Percentiles rank a stretch among this genome's conserved stretches.
Evolutionary conservation across 2,329 filamentous ascomycete species (phyloP).

Genomic region (Ascochyta fabae): DNA sequence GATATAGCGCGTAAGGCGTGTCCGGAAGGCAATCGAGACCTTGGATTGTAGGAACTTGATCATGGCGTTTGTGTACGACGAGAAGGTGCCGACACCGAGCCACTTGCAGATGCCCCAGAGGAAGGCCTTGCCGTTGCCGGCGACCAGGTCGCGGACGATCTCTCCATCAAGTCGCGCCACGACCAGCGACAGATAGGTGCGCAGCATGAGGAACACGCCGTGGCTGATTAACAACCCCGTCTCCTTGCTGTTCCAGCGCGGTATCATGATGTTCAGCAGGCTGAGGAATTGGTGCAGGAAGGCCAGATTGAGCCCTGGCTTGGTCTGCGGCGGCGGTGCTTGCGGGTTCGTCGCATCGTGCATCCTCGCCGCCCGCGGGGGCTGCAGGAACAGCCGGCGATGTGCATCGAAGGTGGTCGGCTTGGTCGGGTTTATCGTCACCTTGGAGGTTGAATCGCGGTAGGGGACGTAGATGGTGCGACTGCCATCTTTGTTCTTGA

Average conservation of each 20-base stretch:
- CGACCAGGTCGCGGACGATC: conserved; percentile 95
- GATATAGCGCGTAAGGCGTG: conserved; percentile 91
- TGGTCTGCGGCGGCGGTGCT: conserved; percentile 87
- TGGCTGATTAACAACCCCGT: conserved; percentile 89
- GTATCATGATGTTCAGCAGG: conserved; percentile 96
- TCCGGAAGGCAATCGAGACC: conserved; percentile 97
- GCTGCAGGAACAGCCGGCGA: conserved; percentile 88
- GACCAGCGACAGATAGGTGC: conserved; percentile 92
- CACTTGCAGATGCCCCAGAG: conserved; percentile 90
- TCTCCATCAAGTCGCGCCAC: conserved; percentile 93
- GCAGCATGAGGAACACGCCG: conserved; percentile 83
- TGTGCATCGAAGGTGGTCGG: conserved; percentile 96
- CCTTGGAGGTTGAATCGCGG: conserved; percentile 84
- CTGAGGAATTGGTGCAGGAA: conserved; percentile 97
- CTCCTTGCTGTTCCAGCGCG: conserved; percentile 93
- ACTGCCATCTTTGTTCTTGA: conserved; percentile 92
- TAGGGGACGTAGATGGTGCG: conserved; percentile 95
- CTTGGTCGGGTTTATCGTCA: conserved; percentile 89
- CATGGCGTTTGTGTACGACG: conserved; percentile 97
- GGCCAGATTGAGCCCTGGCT: conserved; percentile 91
- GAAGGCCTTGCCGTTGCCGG: conserved; percentile 87
- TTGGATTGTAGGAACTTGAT: conserved; percentile 99
- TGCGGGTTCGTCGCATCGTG: conserved; percentile 66
- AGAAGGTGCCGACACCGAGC: conserved; percentile 91
- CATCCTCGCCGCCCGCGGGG: conserved; percentile 80